These are phyloP conservation scores for Pichia paraexigua DNA, from an alignment of 805 yeast genomes.

Conservation along the genomic window DNA sequence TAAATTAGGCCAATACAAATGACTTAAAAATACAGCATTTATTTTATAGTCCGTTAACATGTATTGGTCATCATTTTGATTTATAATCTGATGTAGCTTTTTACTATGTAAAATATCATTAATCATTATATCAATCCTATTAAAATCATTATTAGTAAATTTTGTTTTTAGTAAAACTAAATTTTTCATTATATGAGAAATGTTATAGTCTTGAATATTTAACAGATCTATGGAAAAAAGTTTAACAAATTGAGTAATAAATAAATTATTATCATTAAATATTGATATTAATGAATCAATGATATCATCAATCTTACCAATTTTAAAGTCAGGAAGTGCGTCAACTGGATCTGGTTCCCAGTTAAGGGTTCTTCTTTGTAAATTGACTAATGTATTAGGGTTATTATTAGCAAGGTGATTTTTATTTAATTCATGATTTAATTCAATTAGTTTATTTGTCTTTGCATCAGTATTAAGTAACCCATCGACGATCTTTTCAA, in stretches of 20 bases:
- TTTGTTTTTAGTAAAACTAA: slow-evolving; percentile 45
- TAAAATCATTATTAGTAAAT: slow-evolving; percentile 54
- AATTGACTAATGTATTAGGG: slow-evolving; percentile 11
- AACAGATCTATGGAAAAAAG: slow-evolving; percentile 54
- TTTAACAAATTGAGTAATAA: slow-evolving; percentile 55
- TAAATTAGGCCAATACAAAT: slow-evolving; percentile 74
- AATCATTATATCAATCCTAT: slow-evolving; percentile 76
- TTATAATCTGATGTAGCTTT: slow-evolving; percentile 28
- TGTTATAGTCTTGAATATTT: slow-evolving; percentile 32
- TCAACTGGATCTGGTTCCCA: slow-evolving; percentile 89
- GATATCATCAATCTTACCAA: slow-evolving; percentile 52
- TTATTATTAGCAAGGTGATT: slow-evolving; percentile 1
- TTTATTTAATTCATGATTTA: slow-evolving; percentile 44
- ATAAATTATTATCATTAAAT: slow-evolving; percentile 59
- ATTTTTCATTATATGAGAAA: slow-evolving; percentile 33
- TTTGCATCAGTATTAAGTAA: slow-evolving; percentile 41
- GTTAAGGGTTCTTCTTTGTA: slow-evolving; percentile 26
- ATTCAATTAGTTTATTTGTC: slow-evolving; percentile 38
- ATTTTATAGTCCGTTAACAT: slow-evolving; percentile 22
- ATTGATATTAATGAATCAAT: slow-evolving; percentile 66
- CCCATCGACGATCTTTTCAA: slow-evolving; percentile 62
- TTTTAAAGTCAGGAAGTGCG: slow-evolving; percentile 77
- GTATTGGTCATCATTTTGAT: slow-evolving; percentile 18
- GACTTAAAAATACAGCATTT: slow-evolving; percentile 61
- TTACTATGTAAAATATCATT: slow-evolving; percentile 57